Evolutionary conservation across 176 grass and related monocot species (phyloP), one percentile per base, ranked within the genome.

Genomic region (Zizania latifolia): DNA sequence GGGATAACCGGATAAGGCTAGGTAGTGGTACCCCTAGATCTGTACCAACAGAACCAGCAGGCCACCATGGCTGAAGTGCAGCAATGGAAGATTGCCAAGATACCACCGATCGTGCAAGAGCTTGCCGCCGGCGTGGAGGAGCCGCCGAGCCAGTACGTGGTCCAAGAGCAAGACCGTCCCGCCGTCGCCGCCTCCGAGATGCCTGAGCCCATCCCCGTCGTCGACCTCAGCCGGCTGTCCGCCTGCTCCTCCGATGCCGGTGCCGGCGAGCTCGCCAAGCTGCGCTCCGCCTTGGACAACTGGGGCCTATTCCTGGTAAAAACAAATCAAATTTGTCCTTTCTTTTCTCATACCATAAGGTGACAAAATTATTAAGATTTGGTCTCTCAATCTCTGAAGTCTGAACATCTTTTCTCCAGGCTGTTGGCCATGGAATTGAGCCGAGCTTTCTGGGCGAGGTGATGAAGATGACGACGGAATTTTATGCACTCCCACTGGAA

Each of bases 231-330:
- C 57, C 84, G 58, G 14, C 38, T 87, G 2, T 72, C 48, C 48
- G 74, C 37, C 35, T 10, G 15, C 4, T 30, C 22, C 4, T 51
- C 40, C 83, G 46, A 44, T 13, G 77, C 27, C 4, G 30, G 51
- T 13, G 78, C 26, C 14, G 67, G 65, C 0, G 83, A 83, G 82
- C 15, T 12, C 0, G 69, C 38, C 46, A 86, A 72, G 59, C 77
- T 86, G 3, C 65, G 29, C 0, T 70, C 67, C 6, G 85, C 82
- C 4, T 30, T 88, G 22, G 28, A 60, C 43, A 53, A 48, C 6
- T 88, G 78, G 89, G 89, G 89, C 0, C 35, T 92, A 16, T 88
- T 92, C 83, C 82, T 82, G 77, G 89, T 70, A 44, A 54, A 10
- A 32, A 27, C 9, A 10, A 65, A 36, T 48, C 14, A 63, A 29